Evolutionary conservation across 2,329 filamentous ascomycete species (phyloP).

Genomic region (Sclerotinia trifoliorum): DNA sequence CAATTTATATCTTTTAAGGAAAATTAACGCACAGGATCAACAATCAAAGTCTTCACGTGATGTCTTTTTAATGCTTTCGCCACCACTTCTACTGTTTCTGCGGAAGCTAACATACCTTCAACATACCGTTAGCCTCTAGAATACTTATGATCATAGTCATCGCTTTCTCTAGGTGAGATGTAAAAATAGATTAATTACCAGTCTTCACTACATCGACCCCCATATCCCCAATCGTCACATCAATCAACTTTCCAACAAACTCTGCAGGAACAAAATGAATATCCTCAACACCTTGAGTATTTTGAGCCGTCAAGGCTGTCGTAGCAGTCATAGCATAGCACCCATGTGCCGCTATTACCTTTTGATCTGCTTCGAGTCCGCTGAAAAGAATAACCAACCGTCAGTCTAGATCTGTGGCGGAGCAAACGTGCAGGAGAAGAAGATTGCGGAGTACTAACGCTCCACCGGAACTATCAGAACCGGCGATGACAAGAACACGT

Average conservation of each 20-base stretch:
- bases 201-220: constrained; percentile 89
- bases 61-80: constrained; percentile 61
- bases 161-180: neutral
- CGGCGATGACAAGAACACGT: constrained; percentile 67
- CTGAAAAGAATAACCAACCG: constrained; percentile 47
- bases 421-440: constrained; percentile 23
- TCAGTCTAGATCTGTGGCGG: constrained; percentile 23
- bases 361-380: constrained; percentile 93
- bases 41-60: constrained; percentile 57
- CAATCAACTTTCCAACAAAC: constrained; percentile 83
- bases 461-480: constrained; percentile 73
- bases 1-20: neutral
- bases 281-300: constrained; percentile 78
- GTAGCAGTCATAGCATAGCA: constrained; percentile 97
- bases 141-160: neutral
- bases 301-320: constrained; percentile 93
- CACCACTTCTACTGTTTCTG: constrained; percentile 66
- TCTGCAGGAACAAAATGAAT: constrained; percentile 76
- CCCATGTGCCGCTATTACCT: constrained; percentile 86
- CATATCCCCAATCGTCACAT: constrained; percentile 79
- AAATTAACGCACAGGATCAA: constrained; percentile 65
- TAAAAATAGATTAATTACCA: constrained; percentile 52
- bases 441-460: constrained; percentile 54
- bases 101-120: constrained; percentile 77
- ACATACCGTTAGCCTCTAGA: constrained; percentile 5